Conservation (phyloP, 1,284 basidiomycete genomes). For the Leccinum griseonigrum region DNA sequence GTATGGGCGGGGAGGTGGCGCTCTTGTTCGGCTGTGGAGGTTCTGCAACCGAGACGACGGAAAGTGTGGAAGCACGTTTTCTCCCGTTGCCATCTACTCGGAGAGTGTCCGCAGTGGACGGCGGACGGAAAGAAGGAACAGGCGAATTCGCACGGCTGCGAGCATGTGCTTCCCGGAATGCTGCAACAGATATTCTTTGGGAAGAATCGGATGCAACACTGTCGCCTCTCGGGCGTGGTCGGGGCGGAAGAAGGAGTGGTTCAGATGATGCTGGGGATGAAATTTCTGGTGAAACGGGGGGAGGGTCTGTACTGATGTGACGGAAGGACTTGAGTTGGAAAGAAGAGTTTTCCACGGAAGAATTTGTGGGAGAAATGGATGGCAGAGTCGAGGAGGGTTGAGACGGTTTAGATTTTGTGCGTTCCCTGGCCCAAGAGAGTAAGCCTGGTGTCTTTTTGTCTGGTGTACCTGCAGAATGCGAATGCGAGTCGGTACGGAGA, state of each 20-base stretch:
- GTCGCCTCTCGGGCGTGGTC: constrained; percentile 50
- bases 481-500: constrained; percentile 15
- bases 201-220: constrained; percentile 62
- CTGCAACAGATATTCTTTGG: constrained; percentile 73
- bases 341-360: constrained; percentile 32
- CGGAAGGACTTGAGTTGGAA: constrained; percentile 71
- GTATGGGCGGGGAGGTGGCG: constrained; percentile 8
- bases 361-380: constrained; percentile 22
- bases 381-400: constrained; percentile 32
- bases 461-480: constrained; percentile 18
- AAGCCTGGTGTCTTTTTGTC: constrained; percentile 35
- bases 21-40: constrained; percentile 11
- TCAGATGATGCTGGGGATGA: constrained; percentile 25
- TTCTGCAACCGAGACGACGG: constrained; percentile 20
- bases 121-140: constrained; percentile 46
- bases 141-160: constrained; percentile 60
- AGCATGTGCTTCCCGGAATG: constrained; percentile 74
- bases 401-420: constrained; percentile 42
- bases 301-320: constrained; percentile 47
- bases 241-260: constrained; percentile 30
- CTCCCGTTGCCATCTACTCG: constrained; percentile 26
- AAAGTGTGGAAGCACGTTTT: constrained; percentile 32
- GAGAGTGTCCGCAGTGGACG: constrained; percentile 32
- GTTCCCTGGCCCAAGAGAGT: constrained; percentile 42
- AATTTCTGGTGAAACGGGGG: constrained; percentile 23